These are phyloP conservation scores for Peribolospora baueri DNA, from an alignment of 768 basidiomycete species.

Conservation along the genomic window DNA sequence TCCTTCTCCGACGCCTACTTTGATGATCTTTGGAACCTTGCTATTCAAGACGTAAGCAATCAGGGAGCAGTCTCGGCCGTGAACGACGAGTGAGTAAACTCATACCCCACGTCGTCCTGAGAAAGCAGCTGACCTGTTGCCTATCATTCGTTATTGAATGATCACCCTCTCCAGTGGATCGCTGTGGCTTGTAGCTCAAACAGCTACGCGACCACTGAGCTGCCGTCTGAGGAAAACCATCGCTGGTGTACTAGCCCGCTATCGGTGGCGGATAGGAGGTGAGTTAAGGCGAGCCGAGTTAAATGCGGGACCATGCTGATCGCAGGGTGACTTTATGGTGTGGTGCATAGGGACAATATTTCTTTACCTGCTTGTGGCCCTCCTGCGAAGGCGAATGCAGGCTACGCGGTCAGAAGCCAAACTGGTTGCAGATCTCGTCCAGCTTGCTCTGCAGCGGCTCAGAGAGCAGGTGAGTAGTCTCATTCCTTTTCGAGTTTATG, in stretches of 20 bases:
- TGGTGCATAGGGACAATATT: no score
- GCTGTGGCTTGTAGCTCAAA: conserved; percentile 18
- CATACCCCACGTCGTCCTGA: not conserved
- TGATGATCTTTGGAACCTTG: conserved; percentile 19
- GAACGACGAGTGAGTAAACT: conserved; percentile 16
- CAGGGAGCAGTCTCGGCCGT: conserved; percentile 8
- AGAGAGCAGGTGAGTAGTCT: conserved; percentile 6
- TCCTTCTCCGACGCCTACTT: conserved; percentile 18
- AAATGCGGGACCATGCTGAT: no score
- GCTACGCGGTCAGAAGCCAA: no score
- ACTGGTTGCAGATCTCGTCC: conserved; percentile 12
- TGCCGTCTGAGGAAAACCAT: conserved; percentile 12
- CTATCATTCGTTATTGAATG: not conserved
- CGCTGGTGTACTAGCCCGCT: conserved; percentile 12
- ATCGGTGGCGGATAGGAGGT: conserved; percentile 6
- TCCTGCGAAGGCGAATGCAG: no score
- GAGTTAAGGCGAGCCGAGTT: not conserved
- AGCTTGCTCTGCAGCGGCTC: conserved; percentile 6
- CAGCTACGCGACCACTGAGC: conserved; percentile 19
- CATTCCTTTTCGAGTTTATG: not conserved
- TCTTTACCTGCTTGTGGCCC: no score
- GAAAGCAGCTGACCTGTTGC: not conserved
- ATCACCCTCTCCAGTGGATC: conserved; percentile 12
- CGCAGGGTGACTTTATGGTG: no score
- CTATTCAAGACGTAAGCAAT: conserved; percentile 19